Base-by-base conservation (phyloP, 192 early-diverging fungal genomes). In the Obelidium mucronatum region DNA sequence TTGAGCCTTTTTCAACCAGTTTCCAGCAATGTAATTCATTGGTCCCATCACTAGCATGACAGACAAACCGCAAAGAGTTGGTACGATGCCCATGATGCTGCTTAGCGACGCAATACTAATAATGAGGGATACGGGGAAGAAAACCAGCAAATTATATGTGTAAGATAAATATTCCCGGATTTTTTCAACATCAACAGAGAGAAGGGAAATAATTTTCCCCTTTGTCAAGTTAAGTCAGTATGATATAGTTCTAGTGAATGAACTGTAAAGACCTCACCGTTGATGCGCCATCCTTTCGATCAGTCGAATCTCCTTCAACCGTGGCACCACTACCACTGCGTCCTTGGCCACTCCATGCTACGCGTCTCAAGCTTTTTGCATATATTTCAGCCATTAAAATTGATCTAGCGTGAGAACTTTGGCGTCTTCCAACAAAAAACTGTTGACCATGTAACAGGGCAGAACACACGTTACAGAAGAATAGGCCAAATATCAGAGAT, bases 121-220 rank as follows among this genome's bases (percentile, higher is more conserved):
- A 6, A 56, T 24, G 17, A 76, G 35, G 15, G 75, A 76, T 2
- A 82, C 15, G 1, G 75, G 78, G 40, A 76, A 68, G 28, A 54
- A 60, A 22, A 54, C 5, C 1, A 78, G 19, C 22, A 67, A 22
- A 33, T 60, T 74, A 35, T 74, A 63, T 11, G 35, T 40, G 42
- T 74, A 74, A 17, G 72, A 74, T 37, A 74, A 13, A 28, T 74
- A 81, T 35, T 78, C 73, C 22, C 83, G 67, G 36, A 86, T 78
- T 31, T 76, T 78, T 63, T 80, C 77, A 26, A 81, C 74, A 73
- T 86, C 85, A 3, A 80, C 82, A 40, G 80, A 82, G 73, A 86
- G 79, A 37, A 86, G 63, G 3, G 85, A 83, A 0, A 86, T 79
- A 40, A 84, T 84, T 66, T 86, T 86, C 3, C 85, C 85, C 72